Evolutionary conservation across 768 basidiomycete species (phyloP), one percentile per base, ranked within the genome.

Genomic region (Kwoniella newhampshirensis): DNA sequence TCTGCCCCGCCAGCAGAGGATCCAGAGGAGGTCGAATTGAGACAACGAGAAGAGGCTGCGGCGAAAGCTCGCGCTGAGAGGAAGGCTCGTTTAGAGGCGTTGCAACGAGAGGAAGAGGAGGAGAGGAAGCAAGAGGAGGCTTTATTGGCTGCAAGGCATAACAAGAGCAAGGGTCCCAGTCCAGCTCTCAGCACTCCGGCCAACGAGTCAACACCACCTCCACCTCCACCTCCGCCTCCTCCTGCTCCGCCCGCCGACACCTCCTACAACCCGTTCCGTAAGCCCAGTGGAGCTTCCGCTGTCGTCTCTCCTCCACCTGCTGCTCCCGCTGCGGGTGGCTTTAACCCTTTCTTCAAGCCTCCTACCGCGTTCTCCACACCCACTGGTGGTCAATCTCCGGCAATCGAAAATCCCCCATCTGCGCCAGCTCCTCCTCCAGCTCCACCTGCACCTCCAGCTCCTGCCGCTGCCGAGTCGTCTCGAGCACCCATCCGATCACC

Each of bases 341-440:
- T 82, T 25, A 94, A 94, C 67, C 91, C 92, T 0, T 96, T 87
- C 79, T 84, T 85, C 78, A 81, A 81, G 47, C 71, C 64, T 32
- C 64, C 57, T 6, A 70, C 78, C 21, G 52, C 69, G 15, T 30
- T 53, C 36, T 5, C 54, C 13, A n/a, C 41, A n/a, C 63, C 61
- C 11, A 70, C 78, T 21, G 41, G 67, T 12, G 45, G 59, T 40
- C 9, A 54, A 17, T 30, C 77, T 57, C 64, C 77, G 17, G 62
- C 78, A 21, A 63, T 66, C 43, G 61, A 70, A 37, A 76, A 77
- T 7, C 75, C 81, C 21, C 77, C 82, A 4, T 50, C 62, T 37
- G 58, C 53, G 55, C 74, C 28, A 50, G 60, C 50, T 59, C 73
- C 37, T 51, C 45, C 68, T 21, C 54, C 71, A 30, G 45, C 70